Evolutionary conservation across 2,329 filamentous ascomycete species (phyloP), one percentile per base, ranked within the genome.

Genomic region (Stachybotrys chartarum): DNA sequence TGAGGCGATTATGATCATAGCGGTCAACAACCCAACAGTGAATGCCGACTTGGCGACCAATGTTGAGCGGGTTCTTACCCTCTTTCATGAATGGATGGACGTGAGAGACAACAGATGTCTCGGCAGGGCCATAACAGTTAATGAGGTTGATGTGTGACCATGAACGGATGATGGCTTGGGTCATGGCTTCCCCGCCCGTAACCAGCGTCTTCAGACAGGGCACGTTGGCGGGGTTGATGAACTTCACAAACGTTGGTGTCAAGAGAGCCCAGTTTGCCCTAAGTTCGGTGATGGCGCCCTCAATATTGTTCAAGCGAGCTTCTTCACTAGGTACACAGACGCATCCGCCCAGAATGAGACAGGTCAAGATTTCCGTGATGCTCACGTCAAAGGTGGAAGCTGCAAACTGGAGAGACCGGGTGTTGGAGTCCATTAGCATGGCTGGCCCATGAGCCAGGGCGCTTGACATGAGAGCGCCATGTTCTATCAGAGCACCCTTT

Each of bases 261-360:
- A 64, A 18, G 0, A 62, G 16, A 0, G 62, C 57, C 62, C 60
- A 64, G 30, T 64, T 65, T 1, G 53, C 63, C n/a, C 47, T 16
- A 14, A 63, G 56, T 30, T 61, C 10, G 0, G 55, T 53, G 3
- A 64, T 64, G 5, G 56, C 57, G 5, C 57, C 50, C 14, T 60
- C 59, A 0, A 75, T 58, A 17, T 71, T 62, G 14, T 74, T 72
- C 31, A 74, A 61, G 0, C 74, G 67, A 30, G 69, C 67, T 1
- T 70, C 63, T 30, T 77, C 73, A 1, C 69, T 72, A 1, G 72
- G 71, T 16, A 71, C 59, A 31, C 68, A 69, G 4, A 71, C 59
- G 49, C 68, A 70, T 0, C 63, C 68, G 14, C 68, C 69, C 11
- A 60, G 50, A 5, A 60, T 53, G n/a, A 65, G 7, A 0, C 57